Conservation (phyloP, 331 rosid genomes). For the Telfairia occidentalis region DNA sequence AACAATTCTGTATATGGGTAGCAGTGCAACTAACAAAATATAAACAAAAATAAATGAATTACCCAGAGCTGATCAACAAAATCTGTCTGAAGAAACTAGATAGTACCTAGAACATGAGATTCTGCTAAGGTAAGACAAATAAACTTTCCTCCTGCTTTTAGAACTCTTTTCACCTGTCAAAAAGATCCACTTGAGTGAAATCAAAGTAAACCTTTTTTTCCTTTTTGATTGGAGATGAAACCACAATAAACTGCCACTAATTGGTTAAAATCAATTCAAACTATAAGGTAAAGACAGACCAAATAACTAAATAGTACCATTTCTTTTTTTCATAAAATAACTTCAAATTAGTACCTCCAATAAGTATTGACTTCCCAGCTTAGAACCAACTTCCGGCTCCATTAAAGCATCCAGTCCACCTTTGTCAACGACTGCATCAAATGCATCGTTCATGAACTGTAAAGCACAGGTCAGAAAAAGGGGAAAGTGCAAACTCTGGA, state of each 20-base stretch:
- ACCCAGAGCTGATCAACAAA: background rate
- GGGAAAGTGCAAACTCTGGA: background rate
- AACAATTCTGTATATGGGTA: no score
- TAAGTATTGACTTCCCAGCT: constrained; percentile 61
- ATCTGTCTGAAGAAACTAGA: background rate
- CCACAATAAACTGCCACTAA: background rate
- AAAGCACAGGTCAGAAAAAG: background rate
- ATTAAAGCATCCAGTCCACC: constrained; percentile 95
- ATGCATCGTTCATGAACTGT: constrained; percentile 50
- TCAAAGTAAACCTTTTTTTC: background rate
- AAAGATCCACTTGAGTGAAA: constrained; percentile 2
- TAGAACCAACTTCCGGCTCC: constrained; percentile 85
- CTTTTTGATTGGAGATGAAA: background rate
- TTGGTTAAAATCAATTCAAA: constrained; percentile 2
- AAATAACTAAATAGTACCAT: background rate
- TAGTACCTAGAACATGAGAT: constrained; percentile 71
- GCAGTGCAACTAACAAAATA: background rate
- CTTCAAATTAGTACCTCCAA: constrained; percentile 41
- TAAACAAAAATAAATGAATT: background rate
- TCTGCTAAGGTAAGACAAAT: constrained; percentile 87
- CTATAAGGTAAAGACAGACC: background rate
- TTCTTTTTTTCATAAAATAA: background rate
- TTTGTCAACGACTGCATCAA: constrained; percentile 61
- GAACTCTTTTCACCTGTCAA: constrained; percentile 67
- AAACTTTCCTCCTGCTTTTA: constrained; percentile 68